These are phyloP conservation scores for Saccharomycopsis capsularis DNA, from an alignment of 805 yeast species.

Conservation along the genomic window DNA sequence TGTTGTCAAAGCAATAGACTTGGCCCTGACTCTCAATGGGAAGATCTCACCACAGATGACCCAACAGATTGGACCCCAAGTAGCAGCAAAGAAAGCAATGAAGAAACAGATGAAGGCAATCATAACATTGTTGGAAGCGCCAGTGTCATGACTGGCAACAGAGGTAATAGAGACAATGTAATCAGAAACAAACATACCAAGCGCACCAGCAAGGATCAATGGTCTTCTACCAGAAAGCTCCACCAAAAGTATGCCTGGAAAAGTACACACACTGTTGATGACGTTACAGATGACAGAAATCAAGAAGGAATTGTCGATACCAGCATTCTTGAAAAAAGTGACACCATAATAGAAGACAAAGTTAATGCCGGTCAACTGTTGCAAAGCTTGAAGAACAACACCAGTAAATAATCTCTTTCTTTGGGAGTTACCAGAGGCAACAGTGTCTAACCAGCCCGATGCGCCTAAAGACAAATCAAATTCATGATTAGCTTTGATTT, in stretches of 20 bases:
- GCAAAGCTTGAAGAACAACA: constrained; percentile 41
- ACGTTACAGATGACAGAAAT: constrained; percentile 38
- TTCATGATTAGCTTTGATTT: constrained; percentile 43
- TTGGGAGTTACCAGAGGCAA: constrained; percentile 32
- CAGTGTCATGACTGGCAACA: constrained; percentile 24
- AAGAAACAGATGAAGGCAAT: constrained; percentile 52
- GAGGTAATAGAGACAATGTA: constrained; percentile 51
- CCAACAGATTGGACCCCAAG: constrained; percentile 85
- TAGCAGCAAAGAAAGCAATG: constrained; percentile 68
- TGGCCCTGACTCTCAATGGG: constrained; percentile 70
- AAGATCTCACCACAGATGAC: constrained; percentile 53
- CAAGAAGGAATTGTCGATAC: constrained; percentile 42
- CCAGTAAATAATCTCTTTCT: constrained; percentile 40
- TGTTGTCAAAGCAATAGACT: constrained; percentile 62
- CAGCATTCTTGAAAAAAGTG: constrained; percentile 47
- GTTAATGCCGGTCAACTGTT: constrained; percentile 68
- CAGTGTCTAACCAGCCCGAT: constrained; percentile 33
- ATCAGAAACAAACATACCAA: constrained; percentile 56
- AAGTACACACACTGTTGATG: constrained; percentile 42
- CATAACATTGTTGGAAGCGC: constrained; percentile 39
- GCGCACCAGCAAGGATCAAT: constrained; percentile 53
- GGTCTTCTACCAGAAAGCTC: constrained; percentile 63
- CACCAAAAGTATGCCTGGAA: constrained; percentile 47
- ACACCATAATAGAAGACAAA: constrained; percentile 68
- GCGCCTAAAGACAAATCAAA: constrained; percentile 41